Base-by-base conservation (phyloP, 345 rosid genomes). In the Murraya koenigii region DNA sequence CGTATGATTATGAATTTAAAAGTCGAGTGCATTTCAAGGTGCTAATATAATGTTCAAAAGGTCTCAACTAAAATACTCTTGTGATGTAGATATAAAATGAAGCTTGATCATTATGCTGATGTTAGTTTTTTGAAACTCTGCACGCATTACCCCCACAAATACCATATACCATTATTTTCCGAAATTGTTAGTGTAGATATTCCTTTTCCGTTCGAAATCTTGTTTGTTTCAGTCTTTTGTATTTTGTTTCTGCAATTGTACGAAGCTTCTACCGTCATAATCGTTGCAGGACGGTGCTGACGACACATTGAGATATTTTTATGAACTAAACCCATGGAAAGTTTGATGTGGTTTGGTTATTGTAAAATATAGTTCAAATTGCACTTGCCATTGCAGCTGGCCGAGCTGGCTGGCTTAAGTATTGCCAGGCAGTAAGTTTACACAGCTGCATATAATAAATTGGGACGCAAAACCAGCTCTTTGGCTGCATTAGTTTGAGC, bases 331-430 rank as follows among this genome's bases (percentile, higher is more conserved):
- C 10, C 36, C 36, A 6, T 44, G 66, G 22, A 19, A 14, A 28
- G 9, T 32, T 8, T 30, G 33, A 64, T 36, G 25, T 10, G 41
- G 22, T 35, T 65, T 65, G 25, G 11, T 35, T 65, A 35, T 11
- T 33, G 15, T 30, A 17, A 28, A 25, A 17, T 3, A 7, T 9
- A 15, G 10, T 39, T 63, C 8, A 22, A 32, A 54, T 76, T 10
- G 17, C 2, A 5, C 44, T 41, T 58, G 33, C 76, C 28, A 39
- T 76, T 85, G 95, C 93, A 80, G 90, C 95, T 91, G 96, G 97
- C 97, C 97, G 94, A 93, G 97, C 91, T 92, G 92, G 80, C 58
- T 89, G 97, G 98, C 88, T 88, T 5, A 81, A 93, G 93, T 81
- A 65, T 63, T 66, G 86, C 91, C 95, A 87, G 72, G 79, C 92